Percentiles rank a stretch among this genome's conserved stretches.
Evolutionary conservation across 2,329 filamentous ascomycete genomes (phyloP).

Genomic region (Aspergillus chevalieri): DNA sequence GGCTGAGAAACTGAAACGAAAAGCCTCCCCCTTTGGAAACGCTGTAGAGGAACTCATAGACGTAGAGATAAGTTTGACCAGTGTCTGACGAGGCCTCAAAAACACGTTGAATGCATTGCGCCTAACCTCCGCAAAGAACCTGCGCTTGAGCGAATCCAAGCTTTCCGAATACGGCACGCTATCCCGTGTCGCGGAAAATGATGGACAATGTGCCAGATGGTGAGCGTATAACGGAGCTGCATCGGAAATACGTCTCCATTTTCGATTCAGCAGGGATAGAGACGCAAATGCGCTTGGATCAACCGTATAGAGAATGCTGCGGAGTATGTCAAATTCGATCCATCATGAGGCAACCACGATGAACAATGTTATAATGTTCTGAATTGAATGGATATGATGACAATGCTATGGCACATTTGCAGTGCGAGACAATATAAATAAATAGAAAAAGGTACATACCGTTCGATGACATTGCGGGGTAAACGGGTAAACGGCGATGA

Average conservation of each 20-base stretch:
- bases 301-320: conserved; percentile 42
- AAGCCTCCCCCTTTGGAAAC: conserved; percentile 74
- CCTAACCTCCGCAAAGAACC: conserved; percentile 66
- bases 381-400: conserved; percentile 2
- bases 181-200: conserved; percentile 34
- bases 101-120: conserved; percentile 73
- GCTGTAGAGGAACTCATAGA: conserved; percentile 76
- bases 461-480: conserved; percentile 23
- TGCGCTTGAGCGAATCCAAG: conserved; percentile 52
- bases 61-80: conserved; percentile 74
- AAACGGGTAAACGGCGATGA: conserved; percentile 17
- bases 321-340: conserved; percentile 14
- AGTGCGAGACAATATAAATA: conserved; percentile 1
- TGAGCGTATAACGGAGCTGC: conserved; percentile 41
- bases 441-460: conserved; percentile 17
- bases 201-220: conserved; percentile 40
- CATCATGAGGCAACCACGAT: background rate
- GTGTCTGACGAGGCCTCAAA: conserved; percentile 61
- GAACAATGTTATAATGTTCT: background rate
- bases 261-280: conserved; percentile 38
- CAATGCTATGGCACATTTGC: background rate
- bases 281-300: conserved; percentile 46
- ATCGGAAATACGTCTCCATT: conserved; percentile 41
- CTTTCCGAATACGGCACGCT: conserved; percentile 24
- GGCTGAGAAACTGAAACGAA: conserved; percentile 75